Evolutionary conservation across 371 early-diverging fungal species (phyloP).

Genomic region (Nematocida ausubeli): DNA sequence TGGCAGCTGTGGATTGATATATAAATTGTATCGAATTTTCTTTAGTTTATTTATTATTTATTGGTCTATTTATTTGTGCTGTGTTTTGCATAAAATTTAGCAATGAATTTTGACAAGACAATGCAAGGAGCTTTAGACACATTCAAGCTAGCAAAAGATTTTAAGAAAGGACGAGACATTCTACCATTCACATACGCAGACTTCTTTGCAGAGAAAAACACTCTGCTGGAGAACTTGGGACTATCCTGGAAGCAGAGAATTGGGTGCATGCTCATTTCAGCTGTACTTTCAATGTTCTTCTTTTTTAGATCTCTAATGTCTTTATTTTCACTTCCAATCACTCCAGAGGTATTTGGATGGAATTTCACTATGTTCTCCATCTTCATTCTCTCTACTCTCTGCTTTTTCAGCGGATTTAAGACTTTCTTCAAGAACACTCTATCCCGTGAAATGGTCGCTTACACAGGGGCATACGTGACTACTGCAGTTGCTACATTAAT

Average conservation of each 20-base stretch:
- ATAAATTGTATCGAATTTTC: neutral
- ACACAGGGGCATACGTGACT: neutral
- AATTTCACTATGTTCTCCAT: constrained; percentile 20
- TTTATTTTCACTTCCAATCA: neutral
- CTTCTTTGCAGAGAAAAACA: constrained; percentile 55
- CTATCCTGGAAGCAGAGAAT: constrained; percentile 41
- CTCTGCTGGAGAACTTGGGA: constrained; percentile 15
- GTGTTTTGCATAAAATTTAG: constrained; percentile 5
- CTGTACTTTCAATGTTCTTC: constrained; percentile 34
- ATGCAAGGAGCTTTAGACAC: constrained; percentile 53
- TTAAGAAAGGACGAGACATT: constrained; percentile 17
- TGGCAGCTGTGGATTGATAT: too few relatives aligned
- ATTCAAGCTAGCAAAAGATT: constrained; percentile 37
- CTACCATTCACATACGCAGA: constrained; percentile 50
- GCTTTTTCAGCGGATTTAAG: constrained; percentile 53
- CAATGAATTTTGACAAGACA: constrained; percentile 48
- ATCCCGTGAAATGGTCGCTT: constrained; percentile 21
- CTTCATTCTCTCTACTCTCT: neutral
- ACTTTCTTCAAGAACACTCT: constrained; percentile 28
- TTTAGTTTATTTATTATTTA: neutral
- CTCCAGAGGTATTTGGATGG: constrained; percentile 18
- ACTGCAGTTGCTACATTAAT: neutral
- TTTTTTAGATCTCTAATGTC: constrained; percentile 29
- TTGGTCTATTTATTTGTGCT: neutral
- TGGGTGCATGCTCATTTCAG: constrained; percentile 16